Conservation (phyloP, 1,284 basidiomycete species). For the Microbotryum violaceum region DNA sequence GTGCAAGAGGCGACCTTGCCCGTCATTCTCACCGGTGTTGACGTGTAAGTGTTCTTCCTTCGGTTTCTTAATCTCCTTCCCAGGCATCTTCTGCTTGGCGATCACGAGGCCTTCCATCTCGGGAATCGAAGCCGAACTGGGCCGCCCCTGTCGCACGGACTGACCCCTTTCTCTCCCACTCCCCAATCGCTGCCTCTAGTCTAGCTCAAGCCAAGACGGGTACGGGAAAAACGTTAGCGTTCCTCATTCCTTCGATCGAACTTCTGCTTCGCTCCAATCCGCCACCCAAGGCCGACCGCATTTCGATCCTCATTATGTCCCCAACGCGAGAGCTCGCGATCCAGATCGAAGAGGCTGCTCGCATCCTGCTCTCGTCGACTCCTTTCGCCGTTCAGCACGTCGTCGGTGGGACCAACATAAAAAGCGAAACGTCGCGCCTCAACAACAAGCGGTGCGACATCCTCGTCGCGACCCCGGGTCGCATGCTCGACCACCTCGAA, state of each 20-base stretch:
- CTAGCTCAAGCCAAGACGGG: slow-evolving; percentile 86
- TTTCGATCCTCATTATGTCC: slow-evolving; percentile 64
- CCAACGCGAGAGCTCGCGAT: slow-evolving; percentile 95
- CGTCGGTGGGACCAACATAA: slow-evolving; percentile 86
- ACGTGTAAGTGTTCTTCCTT: slow-evolving; percentile 35
- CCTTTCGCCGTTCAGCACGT: slow-evolving; percentile 40
- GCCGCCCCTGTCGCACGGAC: neutral
- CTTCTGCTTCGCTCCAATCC: slow-evolving; percentile 50
- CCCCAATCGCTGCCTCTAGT: slow-evolving; percentile 44
- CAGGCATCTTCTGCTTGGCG: neutral
- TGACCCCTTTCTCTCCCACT: neutral
- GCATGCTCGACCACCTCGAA: slow-evolving; percentile 86
- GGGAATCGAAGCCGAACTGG: neutral
- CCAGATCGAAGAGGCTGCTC: slow-evolving; percentile 92
- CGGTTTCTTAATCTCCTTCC: neutral
- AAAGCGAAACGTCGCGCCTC: slow-evolving; percentile 92
- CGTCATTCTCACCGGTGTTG: slow-evolving; percentile 42
- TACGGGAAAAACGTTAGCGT: slow-evolving; percentile 94
- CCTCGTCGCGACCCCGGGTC: slow-evolving; percentile 86
- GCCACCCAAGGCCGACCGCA: slow-evolving; percentile 27
- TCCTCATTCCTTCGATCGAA: slow-evolving; percentile 90
- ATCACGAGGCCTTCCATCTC: neutral
- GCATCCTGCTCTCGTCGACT: slow-evolving; percentile 51
- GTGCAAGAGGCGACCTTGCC: slow-evolving; percentile 48
- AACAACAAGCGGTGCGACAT: slow-evolving; percentile 71